Base-by-base conservation (phyloP, 371 early-diverging fungal species). In the Mucor racemosus region DNA sequence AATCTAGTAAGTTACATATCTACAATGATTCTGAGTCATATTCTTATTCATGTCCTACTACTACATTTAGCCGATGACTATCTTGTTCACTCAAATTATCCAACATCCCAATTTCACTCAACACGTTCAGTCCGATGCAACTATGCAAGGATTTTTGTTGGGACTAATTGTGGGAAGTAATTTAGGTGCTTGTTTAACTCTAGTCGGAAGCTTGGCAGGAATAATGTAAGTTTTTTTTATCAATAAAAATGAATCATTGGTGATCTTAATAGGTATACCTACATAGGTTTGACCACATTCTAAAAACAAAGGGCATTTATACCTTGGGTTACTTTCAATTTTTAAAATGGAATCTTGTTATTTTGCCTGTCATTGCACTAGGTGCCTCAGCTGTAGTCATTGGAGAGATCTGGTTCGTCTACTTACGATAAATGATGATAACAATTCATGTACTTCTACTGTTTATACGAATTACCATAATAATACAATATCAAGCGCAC, bases 91-190 rank as follows among this genome's bases (percentile, higher is more conserved):
- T 1, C 80, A 88, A n/a, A 88, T 90, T 19, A 77, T 94, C 33
- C 87, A 85, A 60, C 88, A 91, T 58, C 85, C 88, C 7, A 83
- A 85, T 59, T 92, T 90, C 64, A 69, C 76, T 2, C 46, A 55
- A 11, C 76, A 80, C 9, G 67, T 74, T 5, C 26, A 67, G 15
- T 67, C 71, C 1, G 60, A 71, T 19, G 74, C 72, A 6, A 80
- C 84, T 0, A 75, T 85, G 7, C 79, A 85, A 55, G 92, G 87
- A 0, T 87, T 88, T 13, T 68, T 92, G 46, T 86, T 90, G 73
- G 92, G 88, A 0, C 71, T 93, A 26, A 82, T 93, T n/a, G 84
- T 91, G 1, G 94, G 92, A 4, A 86, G 87, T 67, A 94, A 95
- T 66, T 60, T 95, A 44, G 95, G 95, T 4, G 95, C 94, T 13